Percentiles rank a stretch among this genome's conserved stretches.
phyloP scores from a whole-genome alignment of 2,329 filamentous ascomycete species.

The Mycogone perniciosa region DNA sequence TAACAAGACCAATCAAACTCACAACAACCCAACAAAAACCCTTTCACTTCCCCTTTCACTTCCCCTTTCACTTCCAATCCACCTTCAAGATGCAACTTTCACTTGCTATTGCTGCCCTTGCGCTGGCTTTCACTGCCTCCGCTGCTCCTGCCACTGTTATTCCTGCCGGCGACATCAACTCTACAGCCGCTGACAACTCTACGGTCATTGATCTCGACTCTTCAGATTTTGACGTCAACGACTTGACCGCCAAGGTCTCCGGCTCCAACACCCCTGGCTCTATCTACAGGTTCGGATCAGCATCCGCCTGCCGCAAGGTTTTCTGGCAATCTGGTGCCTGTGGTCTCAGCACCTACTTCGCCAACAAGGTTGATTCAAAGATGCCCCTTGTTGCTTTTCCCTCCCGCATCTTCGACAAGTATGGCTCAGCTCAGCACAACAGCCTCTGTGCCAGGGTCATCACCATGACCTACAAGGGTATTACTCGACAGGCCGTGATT shows the following conservation, averaged over 20 bases:
- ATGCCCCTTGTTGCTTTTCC: constrained; percentile 12
- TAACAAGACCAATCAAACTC: too few species aligned
- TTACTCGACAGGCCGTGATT: constrained; percentile 10
- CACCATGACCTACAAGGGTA: constrained; percentile 13
- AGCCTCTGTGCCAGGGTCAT: constrained; percentile 14
- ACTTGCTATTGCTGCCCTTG: background rate
- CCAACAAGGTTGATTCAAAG: constrained; percentile 5
- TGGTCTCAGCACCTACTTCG: constrained; percentile 14
- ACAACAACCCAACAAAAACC: too few species aligned
- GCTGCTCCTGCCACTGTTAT: constrained; percentile 3
- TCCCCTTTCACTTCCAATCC: too few species aligned
- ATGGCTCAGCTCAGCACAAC: constrained; percentile 10
- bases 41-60: too few species aligned
- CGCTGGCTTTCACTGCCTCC: constrained; percentile 9
- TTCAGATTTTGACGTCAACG: too few species aligned
- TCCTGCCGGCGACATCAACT: background rate
- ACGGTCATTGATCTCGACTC: too few species aligned
- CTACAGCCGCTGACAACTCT: too few species aligned
- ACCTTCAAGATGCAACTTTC: constrained; percentile 10
- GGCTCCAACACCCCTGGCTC: constrained; percentile 11
- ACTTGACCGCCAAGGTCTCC: background rate
- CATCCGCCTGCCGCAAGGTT: constrained; percentile 4
- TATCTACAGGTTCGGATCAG: constrained; percentile 12
- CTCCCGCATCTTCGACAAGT: constrained; percentile 2
- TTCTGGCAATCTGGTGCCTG: constrained; percentile 13